These are phyloP conservation scores for Rhododendron mucronatum DNA, from an alignment of 148 eudicot genomes.

Conservation along the genomic window DNA sequence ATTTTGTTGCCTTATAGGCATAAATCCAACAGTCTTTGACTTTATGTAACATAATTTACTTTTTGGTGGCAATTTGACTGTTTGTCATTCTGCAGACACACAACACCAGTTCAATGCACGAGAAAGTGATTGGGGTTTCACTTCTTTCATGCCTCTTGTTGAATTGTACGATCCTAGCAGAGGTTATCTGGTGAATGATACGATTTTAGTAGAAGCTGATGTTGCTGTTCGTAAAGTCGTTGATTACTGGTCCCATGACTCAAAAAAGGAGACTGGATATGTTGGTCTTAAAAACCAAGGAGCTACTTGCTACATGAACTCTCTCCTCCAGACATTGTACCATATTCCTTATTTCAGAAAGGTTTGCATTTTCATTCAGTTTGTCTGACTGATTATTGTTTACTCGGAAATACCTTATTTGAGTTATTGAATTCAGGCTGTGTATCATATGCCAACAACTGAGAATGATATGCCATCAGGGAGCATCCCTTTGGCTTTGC, in stretches of 20 bases:
- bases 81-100: conserved; percentile 50
- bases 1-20: background rate
- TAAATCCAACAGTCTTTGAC: background rate
- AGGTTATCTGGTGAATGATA: conserved; percentile 83
- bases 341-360: conserved; percentile 97
- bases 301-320: conserved; percentile 98
- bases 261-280: conserved; percentile 93
- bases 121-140: conserved; percentile 99
- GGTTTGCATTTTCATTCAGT: conserved; percentile 33
- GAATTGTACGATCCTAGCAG: conserved; percentile 82
- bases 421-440: conserved; percentile 56
- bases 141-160: conserved; percentile 89
- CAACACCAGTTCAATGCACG: conserved; percentile 91
- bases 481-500: conserved; percentile 92
- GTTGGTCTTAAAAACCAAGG: conserved; percentile 99
- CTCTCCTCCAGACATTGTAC: conserved; percentile 84
- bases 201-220: conserved; percentile 77
- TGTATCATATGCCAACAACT: conserved; percentile 98
- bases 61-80: background rate
- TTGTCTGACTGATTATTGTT: background rate
- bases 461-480: conserved; percentile 90
- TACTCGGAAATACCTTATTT: conserved; percentile 7
- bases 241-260: conserved; percentile 90
- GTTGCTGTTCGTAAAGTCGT: conserved; percentile 74
- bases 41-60: background rate